Percentiles rank a stretch among this genome's conserved stretches.
Conservation (phyloP, 176 grass and related monocot genomes). For the Aegilops speltoides region DNA sequence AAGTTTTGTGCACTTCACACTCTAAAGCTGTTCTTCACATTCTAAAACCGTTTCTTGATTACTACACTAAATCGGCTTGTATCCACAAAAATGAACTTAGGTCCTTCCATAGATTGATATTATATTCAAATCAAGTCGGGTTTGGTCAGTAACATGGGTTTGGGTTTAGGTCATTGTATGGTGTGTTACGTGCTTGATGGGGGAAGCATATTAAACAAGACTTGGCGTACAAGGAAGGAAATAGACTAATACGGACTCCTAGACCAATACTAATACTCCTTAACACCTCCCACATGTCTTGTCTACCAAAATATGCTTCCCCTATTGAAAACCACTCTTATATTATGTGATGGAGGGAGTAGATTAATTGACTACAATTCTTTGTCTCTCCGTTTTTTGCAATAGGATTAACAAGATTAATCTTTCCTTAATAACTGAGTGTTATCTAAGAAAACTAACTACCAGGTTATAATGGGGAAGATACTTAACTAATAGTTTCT, state of each 20-base stretch:
- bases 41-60: slow-evolving; percentile 1
- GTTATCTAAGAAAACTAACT: too few relatives aligned
- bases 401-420: background rate
- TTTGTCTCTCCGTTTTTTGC: background rate
- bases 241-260: too few relatives aligned
- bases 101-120: background rate
- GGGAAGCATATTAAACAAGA: background rate
- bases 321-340: background rate
- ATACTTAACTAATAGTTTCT: background rate
- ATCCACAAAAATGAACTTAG: background rate
- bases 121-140: background rate
- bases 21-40: background rate
- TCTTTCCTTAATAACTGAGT: too few relatives aligned
- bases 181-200: background rate
- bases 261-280: too few relatives aligned
- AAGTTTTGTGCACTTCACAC: background rate
- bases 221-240: too few relatives aligned
- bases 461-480: too few relatives aligned
- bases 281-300: background rate
- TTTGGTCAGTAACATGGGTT: background rate
- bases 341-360: too few relatives aligned
- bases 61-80: background rate
- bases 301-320: background rate
- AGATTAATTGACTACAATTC: background rate
- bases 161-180: background rate